Evolutionary conservation across 2,329 filamentous ascomycete genomes (phyloP).

Genomic region (Hypoxylon sp.): DNA sequence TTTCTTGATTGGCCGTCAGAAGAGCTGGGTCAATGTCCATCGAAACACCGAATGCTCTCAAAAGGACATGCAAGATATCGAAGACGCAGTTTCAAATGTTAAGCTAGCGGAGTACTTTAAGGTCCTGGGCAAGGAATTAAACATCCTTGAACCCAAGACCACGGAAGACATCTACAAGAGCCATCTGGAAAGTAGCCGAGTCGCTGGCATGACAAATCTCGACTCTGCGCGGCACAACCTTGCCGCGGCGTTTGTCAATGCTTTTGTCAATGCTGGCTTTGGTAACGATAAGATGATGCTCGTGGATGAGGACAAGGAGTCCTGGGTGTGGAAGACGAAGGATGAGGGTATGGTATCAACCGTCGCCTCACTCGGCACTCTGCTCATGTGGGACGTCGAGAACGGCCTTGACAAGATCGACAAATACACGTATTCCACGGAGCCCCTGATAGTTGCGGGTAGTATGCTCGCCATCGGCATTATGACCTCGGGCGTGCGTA

Average conservation of each 20-base stretch:
- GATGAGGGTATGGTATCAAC: conserved; percentile 98
- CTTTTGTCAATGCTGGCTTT: conserved; percentile 96
- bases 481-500: conserved; percentile 90
- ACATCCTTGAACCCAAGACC: conserved; percentile 95
- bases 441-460: conserved; percentile 89
- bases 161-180: conserved; percentile 99
- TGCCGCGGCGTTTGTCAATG: conserved; percentile 95
- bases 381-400: conserved; percentile 95
- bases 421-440: conserved; percentile 88
- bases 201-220: conserved; percentile 91
- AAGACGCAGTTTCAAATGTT: conserved; percentile 88
- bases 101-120: conserved; percentile 94
- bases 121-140: conserved; percentile 92
- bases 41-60: conserved; percentile 69
- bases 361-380: conserved; percentile 90
- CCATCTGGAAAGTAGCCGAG: conserved; percentile 94
- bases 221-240: conserved; percentile 97
- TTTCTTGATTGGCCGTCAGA: conserved; percentile 91
- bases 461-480: conserved; percentile 95
- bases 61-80: conserved; percentile 80
- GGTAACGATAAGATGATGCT: conserved; percentile 99
- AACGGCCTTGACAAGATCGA: conserved; percentile 94
- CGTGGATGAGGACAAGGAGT: conserved; percentile 86
- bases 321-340: conserved; percentile 99
- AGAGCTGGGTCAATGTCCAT: conserved; percentile 82